Percentiles rank a stretch among this genome's conserved stretches.
These are phyloP conservation scores for California macrophylla DNA, from an alignment of 441 rosid genomes.

Conservation along the genomic window DNA sequence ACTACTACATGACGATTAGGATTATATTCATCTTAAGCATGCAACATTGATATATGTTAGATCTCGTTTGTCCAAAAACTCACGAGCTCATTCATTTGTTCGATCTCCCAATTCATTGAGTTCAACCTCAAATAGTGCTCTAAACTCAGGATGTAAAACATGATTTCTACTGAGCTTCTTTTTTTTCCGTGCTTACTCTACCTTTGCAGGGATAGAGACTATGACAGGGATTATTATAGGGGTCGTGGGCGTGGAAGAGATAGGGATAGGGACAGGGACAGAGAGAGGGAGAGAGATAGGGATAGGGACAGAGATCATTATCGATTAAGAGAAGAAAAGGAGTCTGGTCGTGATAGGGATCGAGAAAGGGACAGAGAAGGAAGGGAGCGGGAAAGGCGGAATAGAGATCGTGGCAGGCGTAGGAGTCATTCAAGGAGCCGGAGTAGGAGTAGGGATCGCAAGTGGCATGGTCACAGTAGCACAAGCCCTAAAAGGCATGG, in stretches of 20 bases:
- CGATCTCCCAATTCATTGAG: not conserved
- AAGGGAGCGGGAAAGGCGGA: conserved; percentile 52
- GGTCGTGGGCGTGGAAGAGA: conserved; percentile 39
- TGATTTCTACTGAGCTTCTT: not conserved
- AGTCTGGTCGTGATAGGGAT: too few species aligned
- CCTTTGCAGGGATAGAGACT: conserved; percentile 43
- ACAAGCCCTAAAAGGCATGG: conserved; percentile 42
- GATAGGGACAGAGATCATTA: conserved; percentile 42
- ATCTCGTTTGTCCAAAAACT: not conserved
- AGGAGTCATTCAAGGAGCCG: conserved; percentile 58
- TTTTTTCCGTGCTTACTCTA: conserved; percentile 13
- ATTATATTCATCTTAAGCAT: not conserved
- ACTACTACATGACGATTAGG: not conserved
- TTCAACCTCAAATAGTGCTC: not conserved
- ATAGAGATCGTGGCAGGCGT: conserved; percentile 55
- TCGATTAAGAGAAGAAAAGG: not conserved
- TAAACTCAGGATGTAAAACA: not conserved
- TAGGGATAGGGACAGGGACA: conserved; percentile 42
- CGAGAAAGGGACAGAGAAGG: conserved; percentile 31
- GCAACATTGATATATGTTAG: not conserved
- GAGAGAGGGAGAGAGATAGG: conserved; percentile 58
- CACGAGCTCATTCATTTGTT: not conserved
- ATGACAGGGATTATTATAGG: conserved; percentile 35
- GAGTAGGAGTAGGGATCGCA: conserved; percentile 44
- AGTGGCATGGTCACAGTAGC: conserved; percentile 45